Percentiles rank a stretch among this genome's conserved stretches.
Evolutionary conservation across 2,329 filamentous ascomycete species (phyloP).

Genomic region (Alternaria sp.): DNA sequence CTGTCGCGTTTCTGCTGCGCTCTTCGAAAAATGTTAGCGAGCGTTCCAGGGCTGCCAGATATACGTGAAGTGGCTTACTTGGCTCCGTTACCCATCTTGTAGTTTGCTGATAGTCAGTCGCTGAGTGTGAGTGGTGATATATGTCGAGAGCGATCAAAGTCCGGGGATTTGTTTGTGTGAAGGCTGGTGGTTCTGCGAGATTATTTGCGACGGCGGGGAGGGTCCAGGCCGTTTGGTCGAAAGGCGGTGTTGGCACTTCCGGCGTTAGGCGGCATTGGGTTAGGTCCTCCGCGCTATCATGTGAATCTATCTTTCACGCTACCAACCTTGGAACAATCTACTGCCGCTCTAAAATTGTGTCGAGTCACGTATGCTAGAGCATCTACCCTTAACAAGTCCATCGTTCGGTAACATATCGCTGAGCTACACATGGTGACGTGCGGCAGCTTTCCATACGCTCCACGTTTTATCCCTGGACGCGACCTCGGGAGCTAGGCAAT

Average conservation of each 20-base stretch:
- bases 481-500: background rate
- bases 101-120: conserved; percentile 25
- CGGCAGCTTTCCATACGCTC: background rate
- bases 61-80: conserved; percentile 28
- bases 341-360: background rate
- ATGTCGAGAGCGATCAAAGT: conserved; percentile 9
- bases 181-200: conserved; percentile 25
- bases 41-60: too few relatives aligned
- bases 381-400: background rate
- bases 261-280: conserved; percentile 13
- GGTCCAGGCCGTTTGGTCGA: conserved; percentile 24
- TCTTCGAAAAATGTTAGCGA: conserved; percentile 32
- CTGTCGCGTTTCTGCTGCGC: conserved; percentile 50
- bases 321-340: background rate
- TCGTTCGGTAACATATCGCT: background rate
- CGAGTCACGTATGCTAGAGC: background rate
- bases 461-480: background rate
- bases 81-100: conserved; percentile 47
- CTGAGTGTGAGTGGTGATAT: conserved; percentile 15
- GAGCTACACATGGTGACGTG: background rate
- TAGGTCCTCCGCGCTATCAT: conserved; percentile 22
- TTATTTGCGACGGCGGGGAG: conserved; percentile 31
- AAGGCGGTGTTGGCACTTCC: conserved; percentile 12
- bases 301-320: conserved; percentile 8
- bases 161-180: conserved; percentile 13